Base-by-base conservation (phyloP, 2,329 filamentous ascomycete genomes). In the Colletotrichum theobromicola region DNA sequence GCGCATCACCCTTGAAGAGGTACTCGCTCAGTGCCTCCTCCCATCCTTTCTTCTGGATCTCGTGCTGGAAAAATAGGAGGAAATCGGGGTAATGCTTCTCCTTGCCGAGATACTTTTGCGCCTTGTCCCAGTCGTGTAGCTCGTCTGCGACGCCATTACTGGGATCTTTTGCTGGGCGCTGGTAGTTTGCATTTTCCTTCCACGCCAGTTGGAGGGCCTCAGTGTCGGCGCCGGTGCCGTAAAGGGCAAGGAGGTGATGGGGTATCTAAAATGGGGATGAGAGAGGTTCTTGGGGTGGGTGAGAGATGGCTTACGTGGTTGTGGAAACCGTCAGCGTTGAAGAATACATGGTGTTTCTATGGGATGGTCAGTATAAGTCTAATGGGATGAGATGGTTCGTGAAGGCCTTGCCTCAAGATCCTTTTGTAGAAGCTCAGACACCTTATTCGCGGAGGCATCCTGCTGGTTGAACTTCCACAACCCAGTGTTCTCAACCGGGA, bases 231-330 rank as follows among this genome's bases (percentile, higher is more conserved):
- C 93, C 93, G 2, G 97, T 91, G 37, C 94, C 93, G 81, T 93
- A 98, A 34, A 97, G 86, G 18, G 92, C 92, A 13, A 98, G 89
- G 7, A 97, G 84, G 42, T 95, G 92, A 78, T 98, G 95, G 5
- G 88, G 89, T 75, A 97, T 87, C 89, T 90, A 55, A 15, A 2
- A 6, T 26, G 42, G 42, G 9, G 26, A 15, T 74, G 26, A 72
- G 15, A 12, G 24, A 30, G 50, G 15, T 16, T 8, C 24, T 24
- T 7, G 16, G 10, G 12, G 9, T 37, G n/a, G 8, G 26, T 24
- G 5, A 65, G n/a, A 8, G 7, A 50, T n/a, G 21, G 72, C 81
- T 79, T 84, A 89, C 94, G 79, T 98, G 95, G 81, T 98, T 94
- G 80, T 98, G 96, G 76, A 94, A 97, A 1, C 93, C 93, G 2